Base-by-base conservation (phyloP, 805 yeast species). In the Isabelozyma pseudorhagii region DNA sequence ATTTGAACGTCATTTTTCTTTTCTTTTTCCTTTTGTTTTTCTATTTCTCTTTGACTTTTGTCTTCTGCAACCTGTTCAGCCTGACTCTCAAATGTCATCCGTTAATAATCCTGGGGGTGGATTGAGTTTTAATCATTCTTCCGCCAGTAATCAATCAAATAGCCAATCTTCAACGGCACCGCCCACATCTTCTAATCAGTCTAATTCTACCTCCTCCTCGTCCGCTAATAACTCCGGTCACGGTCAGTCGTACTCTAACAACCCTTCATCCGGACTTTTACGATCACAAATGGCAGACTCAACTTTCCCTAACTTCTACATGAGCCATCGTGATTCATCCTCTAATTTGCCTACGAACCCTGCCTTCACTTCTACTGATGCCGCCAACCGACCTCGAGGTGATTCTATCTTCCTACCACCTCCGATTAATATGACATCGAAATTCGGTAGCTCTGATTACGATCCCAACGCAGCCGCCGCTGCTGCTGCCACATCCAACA, bases 331-430 rank as follows among this genome's bases (percentile, higher is more conserved):
- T 8, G 67, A 61, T 38, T 50, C 60, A 25, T 44, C 42, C 14
- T 49, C 38, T 39, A 53, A 17, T 47, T 48, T 17, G 39, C 47
- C n/a, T 21, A 21, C 25, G 6, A 21, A 21, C 2, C 36, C 36
- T 8, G 36, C 36, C n/a, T 9, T 13, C 36, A 31, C 36, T 31
- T 13, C 36, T 9, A 10, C 36, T 13, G 36, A 31, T 31, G 10
- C 36, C 8, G 36, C 36, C 36, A 31, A 31, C 36, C 56, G 75
- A 44, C 66, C 72, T 21, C 56, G 77, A 29, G 74, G 73, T 9
- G 77, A 72, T 50, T 63, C 70, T 27, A 65, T 72, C 8, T 68
- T 57, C 40, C 58, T 72, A 6, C 78, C 76, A 2, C 77, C 75
- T 13, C 73, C 74, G 3, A 54, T 63, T 13, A 49, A 50, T 44